Evolutionary conservation across 768 basidiomycete species (phyloP).

Genomic region (Termitomyces sp.): DNA sequence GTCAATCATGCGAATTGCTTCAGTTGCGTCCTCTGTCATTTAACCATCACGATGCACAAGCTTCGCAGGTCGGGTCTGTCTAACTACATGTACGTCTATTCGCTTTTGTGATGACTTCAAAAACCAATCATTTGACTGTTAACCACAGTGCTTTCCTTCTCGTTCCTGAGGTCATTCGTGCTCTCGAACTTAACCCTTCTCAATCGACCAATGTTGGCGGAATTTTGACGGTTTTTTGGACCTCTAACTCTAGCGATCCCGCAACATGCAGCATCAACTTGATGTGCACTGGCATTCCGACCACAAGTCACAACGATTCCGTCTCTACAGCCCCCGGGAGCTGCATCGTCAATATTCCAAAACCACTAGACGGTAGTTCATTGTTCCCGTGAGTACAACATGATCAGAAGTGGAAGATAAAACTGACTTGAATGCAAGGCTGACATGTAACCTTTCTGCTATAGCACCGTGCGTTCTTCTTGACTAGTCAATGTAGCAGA

Average conservation of each 20-base stretch:
- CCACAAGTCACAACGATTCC: too few relatives aligned
- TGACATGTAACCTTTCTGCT: neutral
- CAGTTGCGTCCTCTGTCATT: neutral
- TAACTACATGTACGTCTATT: neutral
- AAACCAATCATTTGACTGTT: neutral
- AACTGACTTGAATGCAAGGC: neutral
- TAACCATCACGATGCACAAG: neutral
- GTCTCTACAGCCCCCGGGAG: neutral
- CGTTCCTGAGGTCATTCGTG: neutral
- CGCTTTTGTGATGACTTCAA: neutral
- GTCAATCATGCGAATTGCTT: neutral
- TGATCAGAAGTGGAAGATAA: neutral
- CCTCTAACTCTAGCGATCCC: neutral
- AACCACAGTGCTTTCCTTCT: neutral
- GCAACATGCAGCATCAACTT: neutral
- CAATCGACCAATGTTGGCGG: accelerated
- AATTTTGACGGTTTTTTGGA: neutral
- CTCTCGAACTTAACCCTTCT: neutral
- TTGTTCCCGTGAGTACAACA: neutral
- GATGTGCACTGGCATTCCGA: neutral
- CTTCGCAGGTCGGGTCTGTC: neutral
- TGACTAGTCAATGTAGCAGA: neutral
- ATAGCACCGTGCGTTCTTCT: neutral
- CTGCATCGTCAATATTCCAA: accelerated
- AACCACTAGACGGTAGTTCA: too few relatives aligned